A percentile compares a stretch with the other conserved stretches of the same genome.
Conservation (phyloP, 192 early-diverging fungal genomes). For the Linderina pennispora region DNA sequence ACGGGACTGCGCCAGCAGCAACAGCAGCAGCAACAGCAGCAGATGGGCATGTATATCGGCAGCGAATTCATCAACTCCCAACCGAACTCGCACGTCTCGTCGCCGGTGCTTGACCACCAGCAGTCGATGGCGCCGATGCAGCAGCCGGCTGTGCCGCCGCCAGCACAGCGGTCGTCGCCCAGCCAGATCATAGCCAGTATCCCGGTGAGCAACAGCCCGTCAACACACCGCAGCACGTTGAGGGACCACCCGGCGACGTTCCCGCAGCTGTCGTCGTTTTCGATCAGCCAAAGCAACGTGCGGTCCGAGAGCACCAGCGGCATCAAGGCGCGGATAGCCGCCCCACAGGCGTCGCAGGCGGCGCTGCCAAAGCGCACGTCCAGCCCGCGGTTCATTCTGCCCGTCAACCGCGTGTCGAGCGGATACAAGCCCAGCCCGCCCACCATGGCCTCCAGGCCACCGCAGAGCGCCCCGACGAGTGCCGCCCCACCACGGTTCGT, state of each 20-base stretch:
- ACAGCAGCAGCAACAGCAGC: constrained; percentile 3
- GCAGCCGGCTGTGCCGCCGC: neutral
- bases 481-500: no score
- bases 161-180: neutral
- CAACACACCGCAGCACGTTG: neutral
- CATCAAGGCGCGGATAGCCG: no score
- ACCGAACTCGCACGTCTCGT: constrained; percentile 14
- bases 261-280: constrained; percentile 42
- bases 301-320: constrained; percentile 23
- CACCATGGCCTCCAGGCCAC: no score
- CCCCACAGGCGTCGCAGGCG: no score
- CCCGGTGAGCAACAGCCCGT: neutral
- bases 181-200: neutral
- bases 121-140: no score
- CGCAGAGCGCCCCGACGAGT: no score
- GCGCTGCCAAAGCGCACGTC: constrained; percentile 1
- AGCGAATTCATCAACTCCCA: constrained; percentile 7
- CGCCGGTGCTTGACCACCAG: constrained; percentile 18
- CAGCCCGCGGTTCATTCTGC: constrained; percentile 23
- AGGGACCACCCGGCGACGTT: constrained; percentile 26
- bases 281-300: constrained; percentile 45
- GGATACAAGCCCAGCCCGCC: constrained; percentile 11
- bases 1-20: constrained; percentile 8
- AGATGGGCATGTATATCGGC: neutral
- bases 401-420: constrained; percentile 15